Evolutionary conservation across 495 filamentous ascomycete species (phyloP).

Genomic region (Massariosphaeria phaeospora): DNA sequence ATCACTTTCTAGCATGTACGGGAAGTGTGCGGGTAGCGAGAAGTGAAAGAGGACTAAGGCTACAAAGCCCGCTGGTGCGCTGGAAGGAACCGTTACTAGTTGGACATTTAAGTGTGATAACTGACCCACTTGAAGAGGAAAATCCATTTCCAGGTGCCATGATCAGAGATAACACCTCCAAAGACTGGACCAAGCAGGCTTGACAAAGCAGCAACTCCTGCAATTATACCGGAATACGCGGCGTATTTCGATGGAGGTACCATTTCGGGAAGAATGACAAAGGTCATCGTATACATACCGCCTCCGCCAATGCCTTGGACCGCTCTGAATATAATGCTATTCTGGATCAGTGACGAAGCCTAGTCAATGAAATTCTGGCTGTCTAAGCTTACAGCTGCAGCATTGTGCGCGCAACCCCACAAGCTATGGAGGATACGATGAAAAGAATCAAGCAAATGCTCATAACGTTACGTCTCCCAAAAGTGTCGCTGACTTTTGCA

Average conservation of each 20-base stretch:
- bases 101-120: too few species aligned
- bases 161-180: constrained; percentile 42
- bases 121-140: constrained; percentile 20
- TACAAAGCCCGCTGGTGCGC: background rate
- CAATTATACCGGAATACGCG: constrained; percentile 39
- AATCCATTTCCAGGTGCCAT: constrained; percentile 44
- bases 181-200: constrained; percentile 48
- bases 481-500: constrained; percentile 34
- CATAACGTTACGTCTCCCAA: constrained; percentile 36
- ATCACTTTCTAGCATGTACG: background rate
- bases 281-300: constrained; percentile 42
- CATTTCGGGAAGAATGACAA: constrained; percentile 52
- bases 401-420: constrained; percentile 28
- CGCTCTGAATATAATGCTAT: constrained; percentile 16
- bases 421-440: constrained; percentile 11
- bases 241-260: constrained; percentile 40
- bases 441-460: constrained; percentile 38
- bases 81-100: background rate
- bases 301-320: constrained; percentile 16
- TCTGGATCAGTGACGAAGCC: background rate
- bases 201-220: constrained; percentile 37
- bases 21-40: background rate
- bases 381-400: constrained; percentile 37
- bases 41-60: background rate
- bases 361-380: background rate